Base-by-base conservation (phyloP, 208 protist genomes). In the Leishmania guyanensis region DNA sequence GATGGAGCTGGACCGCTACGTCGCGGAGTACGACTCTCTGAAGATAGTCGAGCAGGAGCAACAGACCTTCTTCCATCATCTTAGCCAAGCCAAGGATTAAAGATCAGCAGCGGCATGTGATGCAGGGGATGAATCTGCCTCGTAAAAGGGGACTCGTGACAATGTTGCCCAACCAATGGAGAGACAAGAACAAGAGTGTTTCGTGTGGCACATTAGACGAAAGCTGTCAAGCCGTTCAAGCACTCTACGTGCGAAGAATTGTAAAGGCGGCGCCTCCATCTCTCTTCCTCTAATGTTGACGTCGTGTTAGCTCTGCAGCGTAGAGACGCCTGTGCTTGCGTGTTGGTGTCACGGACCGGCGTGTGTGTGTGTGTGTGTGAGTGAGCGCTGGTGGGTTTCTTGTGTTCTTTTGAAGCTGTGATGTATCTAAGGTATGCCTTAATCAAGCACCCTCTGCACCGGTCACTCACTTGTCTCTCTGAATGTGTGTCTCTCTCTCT, bases 1-100 rank as follows among this genome's bases (percentile, higher is more conserved):
- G 79, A 93, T 92, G 75, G 93, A 98, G 86, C 83, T 97, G 33
- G 95, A 98, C 82, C 91, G 95, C n/a, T 95, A 98, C 86, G 81
- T 94, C 10, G 90, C 92, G 5, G 93, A 98, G 84, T 96, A 98
- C 83, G 89, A 96, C 39, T 96, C 93, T 0, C 89, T 98, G 3
- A 80, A 89, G 56, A 94, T 93, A 75, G 88, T 98, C 22, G 95
- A 96, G 76, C 86, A 93, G 78, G 91, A 97, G 73, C 95, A 98
- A 80, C 85, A 95, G 84, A 84, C 88, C 2, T 90, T 89, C 54
- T 95, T 98, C 77, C 89, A 96, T 76, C 87, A 86, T 16, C 87
- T 98, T 36, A 97, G 93, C 77, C 88, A 94, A 65, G 88, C 90
- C 16, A 84, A 87, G 62, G 89, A 92, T 68, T 94, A 68, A 68